Conservation (phyloP, 1,284 basidiomycete genomes). For the Pseudozyma sp. region DNA sequence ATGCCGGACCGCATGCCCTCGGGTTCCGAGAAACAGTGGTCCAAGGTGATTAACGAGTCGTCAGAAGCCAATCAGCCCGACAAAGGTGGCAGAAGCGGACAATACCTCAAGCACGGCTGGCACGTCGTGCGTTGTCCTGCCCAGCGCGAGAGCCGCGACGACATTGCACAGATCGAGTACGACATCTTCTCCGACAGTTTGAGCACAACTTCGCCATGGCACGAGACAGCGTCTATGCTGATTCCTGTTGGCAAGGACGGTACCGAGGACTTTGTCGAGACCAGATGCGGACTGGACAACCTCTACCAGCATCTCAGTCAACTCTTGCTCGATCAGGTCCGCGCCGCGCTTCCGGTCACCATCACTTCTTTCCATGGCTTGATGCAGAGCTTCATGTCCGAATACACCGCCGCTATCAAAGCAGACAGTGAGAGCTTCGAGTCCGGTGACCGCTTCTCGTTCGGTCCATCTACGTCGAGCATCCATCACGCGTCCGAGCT, state of each 20-base stretch:
- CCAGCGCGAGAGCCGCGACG: slow-evolving; percentile 13
- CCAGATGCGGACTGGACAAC: slow-evolving; percentile 20
- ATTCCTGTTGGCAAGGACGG: slow-evolving; percentile 10
- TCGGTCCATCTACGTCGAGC: neutral
- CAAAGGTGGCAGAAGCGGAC: neutral
- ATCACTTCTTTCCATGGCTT: slow-evolving; percentile 5
- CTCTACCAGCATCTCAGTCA: slow-evolving; percentile 19
- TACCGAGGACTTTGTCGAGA: slow-evolving; percentile 12
- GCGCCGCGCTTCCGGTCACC: neutral
- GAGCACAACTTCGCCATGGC: neutral
- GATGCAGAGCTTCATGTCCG: neutral
- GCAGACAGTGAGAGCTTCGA: neutral
- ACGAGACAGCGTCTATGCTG: slow-evolving; percentile 6
- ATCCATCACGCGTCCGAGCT: too few species aligned
- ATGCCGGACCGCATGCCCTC: slow-evolving; percentile 32
- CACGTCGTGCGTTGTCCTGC: slow-evolving; percentile 32
- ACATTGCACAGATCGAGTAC: slow-evolving; percentile 11
- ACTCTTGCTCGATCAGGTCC: slow-evolving; percentile 20
- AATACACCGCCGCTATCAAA: slow-evolving; percentile 1
- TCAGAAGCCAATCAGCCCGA: neutral
- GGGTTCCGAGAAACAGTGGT: slow-evolving; percentile 19
- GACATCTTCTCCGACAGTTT: slow-evolving; percentile 3
- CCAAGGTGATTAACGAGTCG: slow-evolving; percentile 28
- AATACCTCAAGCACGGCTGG: slow-evolving; percentile 35
- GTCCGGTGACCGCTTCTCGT: neutral